Evolutionary conservation across 2,329 filamentous ascomycete genomes (phyloP), one percentile per base, ranked within the genome.

Genomic region (Aspergillus brasiliensis): DNA sequence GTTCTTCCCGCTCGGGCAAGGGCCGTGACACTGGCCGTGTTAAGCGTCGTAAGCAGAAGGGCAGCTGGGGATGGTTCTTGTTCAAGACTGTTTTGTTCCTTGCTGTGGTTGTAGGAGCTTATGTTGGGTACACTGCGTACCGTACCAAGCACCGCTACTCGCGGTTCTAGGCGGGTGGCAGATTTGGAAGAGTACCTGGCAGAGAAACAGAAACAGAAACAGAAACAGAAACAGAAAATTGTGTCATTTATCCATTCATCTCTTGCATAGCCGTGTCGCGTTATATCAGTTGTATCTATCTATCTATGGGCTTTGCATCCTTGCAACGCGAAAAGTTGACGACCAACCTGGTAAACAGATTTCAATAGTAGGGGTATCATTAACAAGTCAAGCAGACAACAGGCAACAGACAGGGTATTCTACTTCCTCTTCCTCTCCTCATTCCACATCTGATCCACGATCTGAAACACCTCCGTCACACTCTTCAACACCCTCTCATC

Each of bases 391-490:
- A 21, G n/a, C 40, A 44, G 17, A 44, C 40, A 38, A 15, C 34
- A 38, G 40, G 25, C 46, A 51, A 21, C 17, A 31, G 5, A 38
- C 34, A 19, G 13, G 15, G n/a, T 13, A 13, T 37, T 34, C 56
- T 55, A 55, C 27, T 13, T 15, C 51, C 49, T 72, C 44, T 65
- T 68, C 58, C 75, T 84, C 77, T 76, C 77, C 77, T 91, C 88
- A 57, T 81, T 84, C 90, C 91, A 96, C 69, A 97, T 77, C 54
- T 81, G 82, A 79, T 99, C 95, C 49, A 98, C 84, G 28, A 92
- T 88, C 77, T 98, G 94, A 71, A 98, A 99, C 8, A 97, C 88
- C 6, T 91, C 90, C 10, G 94, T 99, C 44, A 97, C 91, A 56
- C 87, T 84, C 71, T 86, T 87, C 83, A 96, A 88, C 3, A 91